Conservation (phyloP, 164 flowering plant genomes). For the Sedum album region DNA sequence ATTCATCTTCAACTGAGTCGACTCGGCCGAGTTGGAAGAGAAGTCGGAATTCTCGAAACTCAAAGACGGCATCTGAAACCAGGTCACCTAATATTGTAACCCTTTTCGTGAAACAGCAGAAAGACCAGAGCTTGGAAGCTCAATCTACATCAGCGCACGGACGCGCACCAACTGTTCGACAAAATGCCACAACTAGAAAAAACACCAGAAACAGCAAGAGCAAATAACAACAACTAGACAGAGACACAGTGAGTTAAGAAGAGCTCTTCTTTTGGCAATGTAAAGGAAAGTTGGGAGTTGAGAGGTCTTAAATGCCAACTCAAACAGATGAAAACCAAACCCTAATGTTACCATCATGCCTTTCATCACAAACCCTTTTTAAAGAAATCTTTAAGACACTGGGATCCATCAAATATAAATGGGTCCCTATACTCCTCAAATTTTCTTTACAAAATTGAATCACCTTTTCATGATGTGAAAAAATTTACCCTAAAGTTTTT, state of each 20-base stretch:
- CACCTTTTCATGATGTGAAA: background rate
- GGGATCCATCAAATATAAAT: background rate
- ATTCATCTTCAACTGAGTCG: constrained; percentile 6
- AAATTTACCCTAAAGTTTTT: background rate
- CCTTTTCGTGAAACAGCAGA: constrained; percentile 3
- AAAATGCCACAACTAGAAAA: background rate
- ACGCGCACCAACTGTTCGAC: constrained; percentile 1
- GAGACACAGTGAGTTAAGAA: background rate
- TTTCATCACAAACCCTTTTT: constrained; percentile 3
- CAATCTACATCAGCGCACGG: background rate
- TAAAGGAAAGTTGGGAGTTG: background rate
- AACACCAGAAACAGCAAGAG: background rate
- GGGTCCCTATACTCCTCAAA: background rate
- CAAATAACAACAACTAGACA: background rate
- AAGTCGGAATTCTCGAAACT: background rate
- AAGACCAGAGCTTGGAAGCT: background rate
- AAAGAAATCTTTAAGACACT: background rate
- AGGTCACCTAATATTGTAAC: background rate
- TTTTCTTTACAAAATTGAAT: background rate
- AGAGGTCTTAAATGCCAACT: constrained; percentile 1
- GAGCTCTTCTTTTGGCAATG: constrained; percentile 4
- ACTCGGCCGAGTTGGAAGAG: background rate
- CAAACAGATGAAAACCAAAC: constrained; percentile 5
- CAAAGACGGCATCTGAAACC: background rate
- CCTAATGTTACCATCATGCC: constrained; percentile 1